Base-by-base conservation (phyloP, 1,284 basidiomycete genomes). In the Boletellus deceptivus region DNA sequence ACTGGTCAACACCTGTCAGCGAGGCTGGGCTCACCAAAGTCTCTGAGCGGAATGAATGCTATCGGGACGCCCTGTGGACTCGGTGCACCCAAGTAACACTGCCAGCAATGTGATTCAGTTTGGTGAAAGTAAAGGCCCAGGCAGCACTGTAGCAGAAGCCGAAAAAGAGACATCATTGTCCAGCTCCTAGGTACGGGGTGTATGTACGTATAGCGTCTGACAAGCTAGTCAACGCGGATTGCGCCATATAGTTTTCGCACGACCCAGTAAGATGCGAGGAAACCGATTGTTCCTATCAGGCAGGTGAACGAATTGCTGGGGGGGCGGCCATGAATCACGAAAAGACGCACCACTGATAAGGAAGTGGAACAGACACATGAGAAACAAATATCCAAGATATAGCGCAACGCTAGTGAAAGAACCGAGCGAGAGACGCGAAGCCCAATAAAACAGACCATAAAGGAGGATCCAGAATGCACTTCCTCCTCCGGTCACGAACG, bases 401-500 rank as follows among this genome's bases (percentile, higher is more conserved):
- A 99, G 77, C 18, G 89, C 78, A 43, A 91, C 81, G 62, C 91
- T 93, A 3, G 92, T 82, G 52, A 94, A 74, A 10, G 91, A 92
- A 60, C 89, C 86, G 48, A 98, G 78, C 27, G 85, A 90, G 22
- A 98, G 78, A 22, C 93, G 80, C 2, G 90, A 89, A 10, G 79
- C 82, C 93, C 93, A 97, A 68, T 96, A 98, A 68, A 91, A 90
- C 20, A 63, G 44, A 33, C 62, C 62, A 29, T 63, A 63, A 37
- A 80, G 78, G 50, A 97, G 76, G 31, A 98, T 74, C 95, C 96
- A 99, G 69, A 97, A 85, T 0, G 94, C 89, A 53, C 89, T 91
- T 18, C 93, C 93, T 6, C 94, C 96, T 29, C 95, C 96, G n/a
- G 87, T 89, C 57, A 97, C 68, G 78, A 98, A 98, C 5, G 93